A percentile compares a stretch with the other conserved stretches of the same genome.
Conservation (phyloP, 495 filamentous ascomycete species). For the Pyrenula aspistea region DNA sequence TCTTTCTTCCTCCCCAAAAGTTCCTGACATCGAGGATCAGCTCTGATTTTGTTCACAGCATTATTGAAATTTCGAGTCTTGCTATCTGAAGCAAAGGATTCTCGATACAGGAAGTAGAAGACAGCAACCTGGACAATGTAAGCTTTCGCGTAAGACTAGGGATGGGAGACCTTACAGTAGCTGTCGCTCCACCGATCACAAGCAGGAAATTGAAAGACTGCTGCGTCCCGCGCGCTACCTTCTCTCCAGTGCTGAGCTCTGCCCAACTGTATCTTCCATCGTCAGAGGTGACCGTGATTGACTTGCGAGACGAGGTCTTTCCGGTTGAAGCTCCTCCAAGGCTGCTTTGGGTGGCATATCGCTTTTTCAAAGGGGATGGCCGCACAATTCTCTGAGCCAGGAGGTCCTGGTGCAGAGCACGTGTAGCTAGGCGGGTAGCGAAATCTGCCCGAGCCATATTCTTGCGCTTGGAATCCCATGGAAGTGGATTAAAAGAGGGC, state of each 20-base stretch:
- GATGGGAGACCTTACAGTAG: slow-evolving; percentile 47
- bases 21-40: slow-evolving; percentile 53
- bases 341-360: slow-evolving; percentile 43
- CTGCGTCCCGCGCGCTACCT: slow-evolving; percentile 75
- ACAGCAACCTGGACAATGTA: slow-evolving; percentile 49
- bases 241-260: slow-evolving; percentile 61
- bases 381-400: background rate
- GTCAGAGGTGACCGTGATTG: slow-evolving; percentile 72
- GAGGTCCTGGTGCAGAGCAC: background rate
- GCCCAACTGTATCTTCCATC: slow-evolving; percentile 71
- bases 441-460: background rate
- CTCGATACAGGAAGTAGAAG: slow-evolving; percentile 65
- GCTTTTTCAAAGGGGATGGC: slow-evolving; percentile 7
- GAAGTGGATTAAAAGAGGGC: background rate
- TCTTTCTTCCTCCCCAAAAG: slow-evolving; percentile 66
- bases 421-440: background rate
- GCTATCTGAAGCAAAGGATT: slow-evolving; percentile 79
- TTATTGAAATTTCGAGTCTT: slow-evolving; percentile 81
- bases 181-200: slow-evolving; percentile 57
- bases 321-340: slow-evolving; percentile 16
- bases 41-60: slow-evolving; percentile 66
- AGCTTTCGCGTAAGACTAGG: background rate
- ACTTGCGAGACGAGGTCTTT: slow-evolving; percentile 32
- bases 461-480: background rate
- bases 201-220: slow-evolving; percentile 80